Percentiles rank a stretch among this genome's conserved stretches.
phyloP scores from a whole-genome alignment of 116 monocot genomes.

The Dioscorea cayenensis region DNA sequence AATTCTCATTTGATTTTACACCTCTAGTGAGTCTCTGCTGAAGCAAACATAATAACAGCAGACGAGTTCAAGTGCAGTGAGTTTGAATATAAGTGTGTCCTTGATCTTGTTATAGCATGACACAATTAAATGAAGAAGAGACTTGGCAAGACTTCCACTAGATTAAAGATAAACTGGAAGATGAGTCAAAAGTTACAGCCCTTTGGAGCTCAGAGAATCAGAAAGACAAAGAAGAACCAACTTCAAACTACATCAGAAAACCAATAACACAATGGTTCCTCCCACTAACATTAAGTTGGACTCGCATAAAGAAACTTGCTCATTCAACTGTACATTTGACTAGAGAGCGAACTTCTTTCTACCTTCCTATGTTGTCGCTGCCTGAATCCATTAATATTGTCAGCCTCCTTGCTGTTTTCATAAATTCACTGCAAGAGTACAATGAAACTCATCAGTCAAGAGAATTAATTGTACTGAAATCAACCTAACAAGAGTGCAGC shows the following conservation, averaged over 20 bases:
- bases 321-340: conserved; percentile 22
- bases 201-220: neutral
- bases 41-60: too few species aligned
- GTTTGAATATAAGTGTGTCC: too few species aligned
- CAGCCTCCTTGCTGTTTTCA: conserved; percentile 69
- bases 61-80: too few species aligned
- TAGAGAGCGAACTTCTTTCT: neutral
- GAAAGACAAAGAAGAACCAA: neutral
- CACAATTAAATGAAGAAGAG: too few species aligned
- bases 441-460: neutral
- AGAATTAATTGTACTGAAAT: neutral
- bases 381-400: conserved; percentile 60
- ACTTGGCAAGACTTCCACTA: too few species aligned
- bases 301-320: conserved; percentile 9
- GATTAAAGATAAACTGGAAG: too few species aligned
- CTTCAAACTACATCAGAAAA: neutral
- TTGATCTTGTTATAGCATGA: too few species aligned
- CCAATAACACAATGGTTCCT: neutral
- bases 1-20: too few species aligned
- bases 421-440: conserved; percentile 56
- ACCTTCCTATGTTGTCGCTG: conserved; percentile 43
- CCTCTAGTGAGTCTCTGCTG: too few species aligned
- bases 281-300: neutral
- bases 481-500: neutral
- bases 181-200: neutral